These are phyloP conservation scores for Dactylorhiza incarnata DNA, from an alignment of 106 monocot species.

Conservation along the genomic window DNA sequence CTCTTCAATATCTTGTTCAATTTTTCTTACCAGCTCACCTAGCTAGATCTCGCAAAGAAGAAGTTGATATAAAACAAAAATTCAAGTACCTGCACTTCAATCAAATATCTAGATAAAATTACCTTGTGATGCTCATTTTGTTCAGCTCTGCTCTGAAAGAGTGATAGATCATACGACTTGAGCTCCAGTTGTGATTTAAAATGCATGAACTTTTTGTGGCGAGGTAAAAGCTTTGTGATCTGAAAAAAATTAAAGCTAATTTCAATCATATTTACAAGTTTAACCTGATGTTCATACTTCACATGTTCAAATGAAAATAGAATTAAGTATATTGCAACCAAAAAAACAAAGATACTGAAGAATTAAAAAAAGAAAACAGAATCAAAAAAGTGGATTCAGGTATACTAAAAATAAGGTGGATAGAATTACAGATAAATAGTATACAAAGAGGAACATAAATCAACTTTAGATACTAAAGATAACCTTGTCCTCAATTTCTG, in stretches of 20 bases:
- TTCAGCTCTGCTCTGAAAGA: slow-evolving; percentile 84
- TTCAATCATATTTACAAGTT: neutral
- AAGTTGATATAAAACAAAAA: slow-evolving; percentile 8
- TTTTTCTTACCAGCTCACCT: slow-evolving; percentile 62
- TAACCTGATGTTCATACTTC: neutral
- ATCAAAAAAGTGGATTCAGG: slow-evolving; percentile 1
- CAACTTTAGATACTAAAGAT: slow-evolving; percentile 2
- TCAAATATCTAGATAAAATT: slow-evolving; percentile 1
- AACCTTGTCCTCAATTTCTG: slow-evolving; percentile 73
- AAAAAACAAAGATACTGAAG: neutral
- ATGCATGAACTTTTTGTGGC: slow-evolving; percentile 58
- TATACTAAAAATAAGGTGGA: neutral
- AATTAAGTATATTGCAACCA: neutral
- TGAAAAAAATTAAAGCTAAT: slow-evolving; percentile 18
- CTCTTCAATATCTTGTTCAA: slow-evolving; percentile 76
- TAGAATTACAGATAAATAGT: neutral
- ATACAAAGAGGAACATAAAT: neutral
- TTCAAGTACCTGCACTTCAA: neutral
- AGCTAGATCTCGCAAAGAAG: slow-evolving; percentile 33
- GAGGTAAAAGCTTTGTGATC: slow-evolving; percentile 64
- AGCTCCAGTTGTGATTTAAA: slow-evolving; percentile 84
- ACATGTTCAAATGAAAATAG: neutral
- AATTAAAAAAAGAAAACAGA: neutral
- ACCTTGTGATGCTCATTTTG: slow-evolving; percentile 99
- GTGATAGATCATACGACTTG: slow-evolving; percentile 84